Evolutionary conservation across 257 asterid species (phyloP), one percentile per base, ranked within the genome.

Genomic region (Orobanche coerulescens): DNA sequence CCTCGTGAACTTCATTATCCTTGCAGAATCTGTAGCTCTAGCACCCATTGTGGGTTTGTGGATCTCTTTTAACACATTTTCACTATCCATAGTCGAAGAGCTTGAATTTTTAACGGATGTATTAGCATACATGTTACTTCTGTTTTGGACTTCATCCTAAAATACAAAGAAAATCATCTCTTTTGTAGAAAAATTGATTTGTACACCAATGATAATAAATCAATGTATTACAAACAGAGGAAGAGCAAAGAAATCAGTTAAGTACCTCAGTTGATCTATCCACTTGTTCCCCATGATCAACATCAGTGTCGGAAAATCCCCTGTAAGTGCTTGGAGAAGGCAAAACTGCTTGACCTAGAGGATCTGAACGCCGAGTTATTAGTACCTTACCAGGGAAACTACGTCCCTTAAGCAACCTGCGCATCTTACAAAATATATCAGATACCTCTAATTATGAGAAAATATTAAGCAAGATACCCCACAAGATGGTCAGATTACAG

Each of bases 321-420:
- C 71, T 73, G 64, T 68, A 75, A 62, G 69, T 78, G 67, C 39
- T 77, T 40, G 98, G 97, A 69, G 97, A 81, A 23, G 52, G 75
- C 69, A 84, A 31, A 61, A 63, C 60, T 26, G 86, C 72, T 44
- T 73, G 91, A 69, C 79, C 86, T 57, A 76, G 25, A 39, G 89
- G 95, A 33, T 93, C 94, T 24, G 79, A 66, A 63, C 91, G 81
- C 73, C 82, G 74, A 7, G 95, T 81, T 63, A 86, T 86, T 68
- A 89, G 75, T 73, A 93, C 76, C 74, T 89, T 93, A 56, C 98
- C 98, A 48, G 98, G 98, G 69, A 93, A 91, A 76, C 93, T 89
- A 28, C 98, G 94, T 56, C 98, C 98, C 76, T 86, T 93, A 40
- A 88, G 91, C 81, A 93, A 80, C 69, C 98, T 91, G 79, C 47